A percentile compares a stretch with the other conserved stretches of the same genome.
Conservation (phyloP, 2,329 filamentous ascomycete species). For the Davidsoniella neocaledoniae region DNA sequence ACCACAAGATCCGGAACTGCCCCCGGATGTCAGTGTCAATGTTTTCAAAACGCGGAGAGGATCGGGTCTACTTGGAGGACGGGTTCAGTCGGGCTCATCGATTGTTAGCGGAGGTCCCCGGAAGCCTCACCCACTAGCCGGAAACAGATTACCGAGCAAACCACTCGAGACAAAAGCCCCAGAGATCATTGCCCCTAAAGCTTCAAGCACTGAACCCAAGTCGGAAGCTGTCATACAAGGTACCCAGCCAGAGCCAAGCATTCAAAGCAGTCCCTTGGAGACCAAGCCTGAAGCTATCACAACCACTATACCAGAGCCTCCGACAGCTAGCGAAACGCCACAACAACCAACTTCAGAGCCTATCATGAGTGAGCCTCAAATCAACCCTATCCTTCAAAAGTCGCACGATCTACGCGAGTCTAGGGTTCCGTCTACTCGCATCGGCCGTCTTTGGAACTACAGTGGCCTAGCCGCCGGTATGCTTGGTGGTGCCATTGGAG, state of each 20-base stretch:
- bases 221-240: constrained; percentile 14
- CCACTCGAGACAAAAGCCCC: neutral
- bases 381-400: constrained; percentile 16
- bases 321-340: too few species aligned
- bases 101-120: neutral
- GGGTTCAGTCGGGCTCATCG: neutral
- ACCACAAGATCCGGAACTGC: neutral
- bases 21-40: constrained; percentile 7
- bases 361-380: neutral
- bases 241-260: constrained; percentile 21
- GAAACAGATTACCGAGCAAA: constrained; percentile 10
- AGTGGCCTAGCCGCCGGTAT: constrained; percentile 84
- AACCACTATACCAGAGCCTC: neutral
- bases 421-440: constrained; percentile 69
- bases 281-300: constrained; percentile 19
- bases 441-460: constrained; percentile 89
- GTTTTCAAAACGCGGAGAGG: constrained; percentile 10
- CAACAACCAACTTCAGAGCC: neutral
- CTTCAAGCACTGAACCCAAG: neutral
- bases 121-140: constrained; percentile 11
- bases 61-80: neutral
- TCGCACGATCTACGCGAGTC: constrained; percentile 69
- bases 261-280: constrained; percentile 15
- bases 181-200: neutral
- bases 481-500: constrained; percentile 79